Evolutionary conservation across 2,329 filamentous ascomycete genomes (phyloP).

Genomic region (Pseudofabraea citricarpa): DNA sequence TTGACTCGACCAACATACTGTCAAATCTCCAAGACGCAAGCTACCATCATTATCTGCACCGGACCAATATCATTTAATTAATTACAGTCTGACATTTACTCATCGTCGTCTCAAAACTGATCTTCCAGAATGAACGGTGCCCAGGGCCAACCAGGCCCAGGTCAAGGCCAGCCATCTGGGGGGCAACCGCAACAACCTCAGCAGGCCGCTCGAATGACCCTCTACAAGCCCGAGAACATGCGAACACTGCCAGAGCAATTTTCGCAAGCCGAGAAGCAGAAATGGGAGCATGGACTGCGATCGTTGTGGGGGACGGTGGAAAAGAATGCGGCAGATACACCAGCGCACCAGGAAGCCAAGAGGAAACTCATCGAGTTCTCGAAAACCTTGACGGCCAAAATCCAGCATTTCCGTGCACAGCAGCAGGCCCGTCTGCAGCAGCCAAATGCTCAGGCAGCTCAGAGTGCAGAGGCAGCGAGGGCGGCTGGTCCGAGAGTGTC

Average conservation of each 20-base stretch:
- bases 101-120: no score
- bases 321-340: constrained; percentile 42
- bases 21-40: neutral
- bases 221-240: constrained; percentile 28
- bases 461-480: constrained; percentile 12
- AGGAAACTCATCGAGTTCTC: constrained; percentile 59
- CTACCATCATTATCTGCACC: neutral
- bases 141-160: constrained; percentile 14
- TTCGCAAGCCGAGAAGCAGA: constrained; percentile 48
- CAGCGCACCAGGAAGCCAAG: constrained; percentile 44
- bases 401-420: constrained; percentile 30
- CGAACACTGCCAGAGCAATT: constrained; percentile 30
- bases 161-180: constrained; percentile 18
- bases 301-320: constrained; percentile 46
- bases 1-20: no score
- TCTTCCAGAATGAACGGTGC: constrained; percentile 26
- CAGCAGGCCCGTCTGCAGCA: constrained; percentile 7
- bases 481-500: constrained; percentile 15
- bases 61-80: neutral
- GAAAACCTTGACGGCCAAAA: constrained; percentile 48
- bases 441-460: constrained; percentile 1
- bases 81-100: neutral
- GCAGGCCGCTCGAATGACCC: constrained; percentile 13
- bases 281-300: constrained; percentile 54
- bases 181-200: constrained; percentile 16